Evolutionary conservation across 495 filamentous ascomycete genomes (phyloP), one percentile per base, ranked within the genome.

Genomic region (Talaromyces proteolyticus): DNA sequence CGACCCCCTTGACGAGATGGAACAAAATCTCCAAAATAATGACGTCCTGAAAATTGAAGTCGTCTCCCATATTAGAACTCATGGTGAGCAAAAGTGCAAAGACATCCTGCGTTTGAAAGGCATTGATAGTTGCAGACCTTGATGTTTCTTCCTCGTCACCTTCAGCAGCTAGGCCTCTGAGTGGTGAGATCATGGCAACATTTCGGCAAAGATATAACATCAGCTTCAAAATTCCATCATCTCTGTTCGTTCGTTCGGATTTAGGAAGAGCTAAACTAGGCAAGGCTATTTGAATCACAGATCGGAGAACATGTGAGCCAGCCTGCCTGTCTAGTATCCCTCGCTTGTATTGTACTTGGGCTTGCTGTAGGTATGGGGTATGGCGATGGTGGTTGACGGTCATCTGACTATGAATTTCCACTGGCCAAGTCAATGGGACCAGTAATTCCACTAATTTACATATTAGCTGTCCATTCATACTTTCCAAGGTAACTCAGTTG

Each of bases 351-450:
- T 77, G 77, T 2, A 90, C 74, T 56, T 97, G 94, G 2, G 87
- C 87, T 49, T 94, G 79, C 63, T 92, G 85, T 10, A 99, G 72
- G 44, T 89, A 94, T 5, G 92, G 89, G 20, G 88, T 74, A 66
- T 99, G 94, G 42, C 89, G 81, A 59, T 93, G 85, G 61, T 97
- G 90, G 63, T 97, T 96, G 55, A 88, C 72, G 3, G 90, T 97
- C 85, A 92, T 93, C 54, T 88, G 77, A 42, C 75, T 71, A 54
- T 91, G 80, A 54, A 86, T 83, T 55, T 96, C 89, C 51, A 93
- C 72, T 8, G 91, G 91, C 92, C 92, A 97, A 22, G 93, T 99
- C 57, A 99, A 73, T 23, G 92, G 91, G 2, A 95, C 90, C 54
- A 99, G 80, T 44, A 99, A 73, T 63, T 97, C 92, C 67, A 96